Base-by-base conservation (phyloP, 139 green algal genomes). In the Tetradesmus obliquus region DNA sequence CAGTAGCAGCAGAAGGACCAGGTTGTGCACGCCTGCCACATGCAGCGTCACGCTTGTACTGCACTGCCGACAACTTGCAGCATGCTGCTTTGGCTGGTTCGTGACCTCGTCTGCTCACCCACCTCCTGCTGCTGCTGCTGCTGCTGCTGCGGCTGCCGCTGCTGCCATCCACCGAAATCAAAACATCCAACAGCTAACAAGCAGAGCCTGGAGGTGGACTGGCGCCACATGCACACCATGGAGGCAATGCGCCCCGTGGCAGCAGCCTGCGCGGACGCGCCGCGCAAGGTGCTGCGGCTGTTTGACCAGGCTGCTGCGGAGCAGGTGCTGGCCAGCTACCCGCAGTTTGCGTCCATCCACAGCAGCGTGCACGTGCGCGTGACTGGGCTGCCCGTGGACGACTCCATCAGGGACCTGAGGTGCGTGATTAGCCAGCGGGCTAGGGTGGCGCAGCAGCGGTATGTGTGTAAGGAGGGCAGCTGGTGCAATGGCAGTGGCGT, bases 371-470 rank as follows among this genome's bases (percentile, higher is more conserved):
- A 97, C 89, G 98, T 99, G 91, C 97, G 98, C 69, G 94, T 99
- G 79, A 93, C 93, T 12, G 95, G 97, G 45, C 96, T 99, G 87
- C 97, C 98, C 22, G 90, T 99, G 82, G 87, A 95, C 24, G 98
- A 99, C 91, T 95, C 94, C n/a, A 97, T 99, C 86, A 94, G 98
- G 20, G 97, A 99, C 92, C 96, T 99, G 72, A 94, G 98, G 96
- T 97, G 92, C 24, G 92, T n/a, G 58, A 2, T 13, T 66, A 1
- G 57, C 82, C 82, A 3, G 87, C 76, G 10, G 45, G 88, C 15
- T 22, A 62, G 55, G 32, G 22, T 57, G 66, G 20, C 24, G 55
- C 20, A 51, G 55, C 82, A 76, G 86, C 24, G 58, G 72, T 19
- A 81, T 81, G 22, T 22, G 76, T 51, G 22, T 22, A 4, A 84